Evolutionary conservation across 768 basidiomycete species (phyloP).

Genomic region (Sarcodon sp.): DNA sequence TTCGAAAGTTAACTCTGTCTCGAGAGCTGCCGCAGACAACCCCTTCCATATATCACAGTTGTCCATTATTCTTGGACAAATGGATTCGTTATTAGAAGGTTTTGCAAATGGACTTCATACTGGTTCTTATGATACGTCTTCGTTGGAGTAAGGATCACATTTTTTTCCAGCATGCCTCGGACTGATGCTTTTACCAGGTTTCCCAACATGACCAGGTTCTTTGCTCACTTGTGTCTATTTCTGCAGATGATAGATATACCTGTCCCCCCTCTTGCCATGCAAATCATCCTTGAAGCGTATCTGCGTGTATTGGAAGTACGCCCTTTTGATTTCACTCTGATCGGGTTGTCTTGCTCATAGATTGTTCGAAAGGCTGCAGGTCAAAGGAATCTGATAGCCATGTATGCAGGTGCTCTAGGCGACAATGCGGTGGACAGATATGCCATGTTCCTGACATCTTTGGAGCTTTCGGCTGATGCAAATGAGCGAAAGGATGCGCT

Average conservation of each 20-base stretch:
- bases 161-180: constrained; percentile 8
- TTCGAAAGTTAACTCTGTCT: background rate
- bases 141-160: constrained; percentile 38
- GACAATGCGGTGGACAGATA: constrained; percentile 89
- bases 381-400: constrained; percentile 76
- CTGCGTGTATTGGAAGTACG: constrained; percentile 75
- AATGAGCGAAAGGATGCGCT: constrained; percentile 59
- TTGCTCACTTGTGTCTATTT: constrained; percentile 86
- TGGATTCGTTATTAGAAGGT: constrained; percentile 50
- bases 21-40: constrained; percentile 50
- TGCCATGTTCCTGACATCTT: constrained; percentile 75
- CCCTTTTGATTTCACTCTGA: background rate
- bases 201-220: constrained; percentile 72
- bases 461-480: constrained; percentile 50
- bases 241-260: constrained; percentile 69
- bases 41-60: constrained; percentile 78
- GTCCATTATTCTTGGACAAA: constrained; percentile 63
- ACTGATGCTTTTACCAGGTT: constrained; percentile 30
- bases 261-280: constrained; percentile 62
- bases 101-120: constrained; percentile 48
- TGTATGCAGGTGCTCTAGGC: constrained; percentile 86
- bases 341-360: background rate
- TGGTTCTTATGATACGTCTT: constrained; percentile 31
- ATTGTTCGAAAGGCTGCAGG: constrained; percentile 43
- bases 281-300: constrained; percentile 80